Base-by-base conservation (phyloP, 1,284 basidiomycete genomes). In the Cerioporus squamosus region DNA sequence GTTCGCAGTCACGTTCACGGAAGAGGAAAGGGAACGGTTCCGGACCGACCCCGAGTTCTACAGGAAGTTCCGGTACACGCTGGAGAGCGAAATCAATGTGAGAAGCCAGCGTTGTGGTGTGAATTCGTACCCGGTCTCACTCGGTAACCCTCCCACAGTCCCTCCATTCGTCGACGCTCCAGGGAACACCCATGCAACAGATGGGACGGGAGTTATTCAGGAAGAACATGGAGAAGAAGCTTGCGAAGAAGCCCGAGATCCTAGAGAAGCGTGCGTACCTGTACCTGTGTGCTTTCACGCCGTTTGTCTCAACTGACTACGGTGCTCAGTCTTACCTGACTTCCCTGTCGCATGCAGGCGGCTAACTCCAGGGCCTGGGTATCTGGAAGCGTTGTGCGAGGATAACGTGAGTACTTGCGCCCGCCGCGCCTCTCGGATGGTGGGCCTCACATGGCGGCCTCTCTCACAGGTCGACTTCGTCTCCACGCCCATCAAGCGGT, bases 331-430 rank as follows among this genome's bases (percentile, higher is more conserved):
- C 10, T 75, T 87, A 20, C 86, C 86, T 2, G 77, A 79, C 48
- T 88, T 87, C 64, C 74, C 80, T 4, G 81, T 86, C 14, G 78
- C 75, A 9, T 88, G 85, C 68, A 76, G 84, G 33, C 76, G 87
- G 40, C 70, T 87, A 42, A 88, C 87, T 0, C 86, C 87, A 2
- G 87, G 85, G 0, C 85, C 85, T 31, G 85, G 86, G 2, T 89
- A 86, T 67, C 75, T 89, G 23, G 85, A 87, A 65, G 82, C 87
- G 0, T 69, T 88, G 8, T 82, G 81, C 60, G 76, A 81, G 68
- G 81, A 83, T 53, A 87, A 88, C 65, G 85, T 85, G 54, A 44
- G 74, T 64, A 5, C 48, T 47, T 14, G 1, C 24, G 18, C 17
- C 44, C 14, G 20, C 15, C 24, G 29, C 29, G 10, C 44, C 8